These are phyloP conservation scores for Leersia perrieri DNA, from an alignment of 176 grass and related monocot genomes.

Conservation along the genomic window DNA sequence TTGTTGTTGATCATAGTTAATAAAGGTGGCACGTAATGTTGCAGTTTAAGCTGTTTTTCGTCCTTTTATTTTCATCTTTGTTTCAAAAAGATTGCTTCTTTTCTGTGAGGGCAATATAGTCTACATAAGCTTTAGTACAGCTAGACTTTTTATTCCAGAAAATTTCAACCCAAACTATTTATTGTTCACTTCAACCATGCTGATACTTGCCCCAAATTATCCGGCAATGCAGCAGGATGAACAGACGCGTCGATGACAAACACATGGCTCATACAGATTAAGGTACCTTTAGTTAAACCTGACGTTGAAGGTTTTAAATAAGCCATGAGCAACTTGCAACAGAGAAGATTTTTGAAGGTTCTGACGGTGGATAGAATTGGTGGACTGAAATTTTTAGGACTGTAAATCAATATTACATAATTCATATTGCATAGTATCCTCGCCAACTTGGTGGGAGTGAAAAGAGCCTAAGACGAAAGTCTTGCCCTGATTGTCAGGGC, in stretches of 20 bases:
- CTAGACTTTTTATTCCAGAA: neutral
- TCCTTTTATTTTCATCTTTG: neutral
- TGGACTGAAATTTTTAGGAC: neutral
- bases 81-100: neutral
- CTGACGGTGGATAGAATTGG: neutral
- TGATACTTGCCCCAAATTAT: neutral
- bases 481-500: too few species aligned
- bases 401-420: neutral
- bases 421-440: neutral
- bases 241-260: neutral
- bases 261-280: neutral
- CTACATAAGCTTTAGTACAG: neutral
- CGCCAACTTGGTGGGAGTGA: too few species aligned
- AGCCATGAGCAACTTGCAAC: neutral
- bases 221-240: neutral
- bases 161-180: neutral
- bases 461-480: too few species aligned
- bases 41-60: neutral
- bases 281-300: neutral
- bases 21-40: neutral
- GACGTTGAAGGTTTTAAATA: neutral
- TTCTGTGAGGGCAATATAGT: neutral
- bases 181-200: neutral
- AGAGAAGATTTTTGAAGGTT: neutral
- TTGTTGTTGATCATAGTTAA: neutral